Evolutionary conservation across 2,329 filamentous ascomycete genomes (phyloP).

Genomic region (Phyllosticta citriasiana): DNA sequence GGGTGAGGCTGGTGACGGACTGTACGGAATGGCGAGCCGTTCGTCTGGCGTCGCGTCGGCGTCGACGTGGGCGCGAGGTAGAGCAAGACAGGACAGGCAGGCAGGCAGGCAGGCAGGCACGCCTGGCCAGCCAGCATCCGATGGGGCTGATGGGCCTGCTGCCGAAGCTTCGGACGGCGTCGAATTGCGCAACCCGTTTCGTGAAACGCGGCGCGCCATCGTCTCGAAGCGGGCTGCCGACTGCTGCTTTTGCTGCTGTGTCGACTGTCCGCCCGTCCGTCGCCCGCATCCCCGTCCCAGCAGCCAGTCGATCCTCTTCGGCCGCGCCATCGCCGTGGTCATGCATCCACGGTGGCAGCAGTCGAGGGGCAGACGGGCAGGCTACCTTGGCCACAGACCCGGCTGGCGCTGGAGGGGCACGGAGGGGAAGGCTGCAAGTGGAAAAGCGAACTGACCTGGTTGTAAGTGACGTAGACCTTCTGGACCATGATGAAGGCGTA

Average conservation of each 20-base stretch:
- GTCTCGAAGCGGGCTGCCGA: not conserved
- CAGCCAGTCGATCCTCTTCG: not conserved
- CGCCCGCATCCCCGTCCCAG: not conserved
- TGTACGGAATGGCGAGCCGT: not conserved
- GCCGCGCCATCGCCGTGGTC: not conserved
- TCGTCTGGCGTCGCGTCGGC: not conserved
- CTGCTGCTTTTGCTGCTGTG: not conserved
- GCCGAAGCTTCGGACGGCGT: not conserved
- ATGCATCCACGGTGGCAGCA: not conserved
- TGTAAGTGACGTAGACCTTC: constrained; percentile 35
- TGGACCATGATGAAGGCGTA: constrained; percentile 23
- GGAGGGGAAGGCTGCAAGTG: not conserved
- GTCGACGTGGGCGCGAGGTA: not conserved
- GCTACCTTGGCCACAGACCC: not conserved
- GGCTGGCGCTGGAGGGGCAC: not conserved
- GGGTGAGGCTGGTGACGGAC: not conserved
- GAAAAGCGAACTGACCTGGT: constrained; percentile 22
- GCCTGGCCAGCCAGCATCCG: not conserved
- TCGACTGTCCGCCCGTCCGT: not conserved
- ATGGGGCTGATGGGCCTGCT: not conserved
- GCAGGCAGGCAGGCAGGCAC: not conserved
- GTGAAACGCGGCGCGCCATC: not conserved
- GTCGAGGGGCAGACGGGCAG: not conserved
- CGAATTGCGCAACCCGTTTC: not conserved
- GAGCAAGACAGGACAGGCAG: not conserved